Conservation (phyloP, 345 rosid genomes). For the Viola odorata region DNA sequence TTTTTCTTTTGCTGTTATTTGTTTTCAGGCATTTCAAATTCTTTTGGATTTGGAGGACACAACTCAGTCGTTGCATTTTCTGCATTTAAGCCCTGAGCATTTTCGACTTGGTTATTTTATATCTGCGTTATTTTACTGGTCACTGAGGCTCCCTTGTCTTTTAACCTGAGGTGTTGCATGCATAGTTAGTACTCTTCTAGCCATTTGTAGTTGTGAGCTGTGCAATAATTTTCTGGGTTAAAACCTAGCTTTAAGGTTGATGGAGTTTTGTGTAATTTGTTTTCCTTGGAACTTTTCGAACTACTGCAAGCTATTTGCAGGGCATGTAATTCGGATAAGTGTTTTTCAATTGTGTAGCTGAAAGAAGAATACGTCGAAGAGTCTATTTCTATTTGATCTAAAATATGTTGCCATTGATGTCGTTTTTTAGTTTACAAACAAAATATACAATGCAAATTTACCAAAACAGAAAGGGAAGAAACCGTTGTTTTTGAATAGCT, state of each 20-base stretch:
- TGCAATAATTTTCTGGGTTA: conserved; percentile 17
- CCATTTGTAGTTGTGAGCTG: conserved; percentile 5
- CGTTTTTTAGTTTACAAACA: too few relatives aligned
- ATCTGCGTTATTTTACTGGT: conserved; percentile 4
- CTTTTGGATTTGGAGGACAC: conserved; percentile 98
- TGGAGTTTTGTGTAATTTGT: not conserved
- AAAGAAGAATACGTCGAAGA: not conserved
- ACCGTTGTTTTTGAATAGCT: too few relatives aligned
- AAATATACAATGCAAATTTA: too few relatives aligned
- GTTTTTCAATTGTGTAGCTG: not conserved
- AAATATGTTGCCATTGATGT: too few relatives aligned
- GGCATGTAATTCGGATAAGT: not conserved
- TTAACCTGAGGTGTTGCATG: conserved; percentile 22
- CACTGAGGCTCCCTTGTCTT: conserved; percentile 13
- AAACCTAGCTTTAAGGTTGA: not conserved
- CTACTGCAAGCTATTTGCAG: not conserved
- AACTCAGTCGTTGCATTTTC: conserved; percentile 95
- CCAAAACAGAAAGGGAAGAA: too few relatives aligned
- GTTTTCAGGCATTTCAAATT: conserved; percentile 83
- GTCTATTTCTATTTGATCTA: too few relatives aligned
- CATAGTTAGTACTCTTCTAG: conserved; percentile 4
- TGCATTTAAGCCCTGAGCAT: conserved; percentile 69
- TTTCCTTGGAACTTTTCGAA: not conserved
- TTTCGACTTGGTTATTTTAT: not conserved
- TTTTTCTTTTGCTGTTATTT: not conserved